These are phyloP conservation scores for Orbilia quercus DNA, from an alignment of 2,329 filamentous ascomycete species.

Conservation along the genomic window DNA sequence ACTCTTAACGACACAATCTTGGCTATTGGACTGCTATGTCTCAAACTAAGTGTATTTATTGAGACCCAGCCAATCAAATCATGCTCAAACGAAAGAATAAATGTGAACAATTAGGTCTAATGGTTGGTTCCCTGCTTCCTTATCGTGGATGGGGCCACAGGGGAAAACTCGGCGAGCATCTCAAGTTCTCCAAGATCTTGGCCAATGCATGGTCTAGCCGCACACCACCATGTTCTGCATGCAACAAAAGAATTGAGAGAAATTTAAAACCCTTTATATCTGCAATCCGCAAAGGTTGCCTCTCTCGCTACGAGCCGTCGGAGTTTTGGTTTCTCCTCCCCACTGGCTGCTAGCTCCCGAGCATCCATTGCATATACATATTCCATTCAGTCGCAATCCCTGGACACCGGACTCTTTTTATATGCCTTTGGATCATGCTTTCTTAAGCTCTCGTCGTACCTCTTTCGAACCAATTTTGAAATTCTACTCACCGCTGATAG, in stretches of 20 bases:
- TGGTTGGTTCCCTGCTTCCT: too few species aligned
- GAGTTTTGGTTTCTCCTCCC: conserved; percentile 25
- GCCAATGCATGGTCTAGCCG: conserved; percentile 26
- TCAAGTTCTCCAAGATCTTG: conserved; percentile 22
- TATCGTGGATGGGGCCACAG: not conserved
- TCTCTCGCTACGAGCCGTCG: conserved; percentile 43
- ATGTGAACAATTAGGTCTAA: too few species aligned
- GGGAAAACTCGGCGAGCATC: conserved; percentile 20
- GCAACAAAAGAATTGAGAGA: conserved; percentile 13
- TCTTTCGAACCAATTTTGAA: too few species aligned
- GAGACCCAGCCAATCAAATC: not conserved
- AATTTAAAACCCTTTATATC: conserved; percentile 41
- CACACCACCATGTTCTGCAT: conserved; percentile 34
- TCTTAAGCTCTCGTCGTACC: too few species aligned
- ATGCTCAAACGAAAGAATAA: too few species aligned
- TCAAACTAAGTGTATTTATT: conserved; percentile 4
- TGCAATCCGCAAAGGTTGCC: conserved; percentile 23
- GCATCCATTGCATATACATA: conserved; percentile 18
- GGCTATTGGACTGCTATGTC: conserved; percentile 15
- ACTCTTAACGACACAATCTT: conserved; percentile 26
- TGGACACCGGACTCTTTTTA: too few species aligned
- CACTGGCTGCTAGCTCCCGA: conserved; percentile 19
- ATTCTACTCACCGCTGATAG: conserved; percentile 20
- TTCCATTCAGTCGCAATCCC: not conserved
- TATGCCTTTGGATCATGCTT: conserved; percentile 3